These are phyloP conservation scores for Papiliotrema flavescens DNA, from an alignment of 1,284 basidiomycete genomes.

Conservation along the genomic window DNA sequence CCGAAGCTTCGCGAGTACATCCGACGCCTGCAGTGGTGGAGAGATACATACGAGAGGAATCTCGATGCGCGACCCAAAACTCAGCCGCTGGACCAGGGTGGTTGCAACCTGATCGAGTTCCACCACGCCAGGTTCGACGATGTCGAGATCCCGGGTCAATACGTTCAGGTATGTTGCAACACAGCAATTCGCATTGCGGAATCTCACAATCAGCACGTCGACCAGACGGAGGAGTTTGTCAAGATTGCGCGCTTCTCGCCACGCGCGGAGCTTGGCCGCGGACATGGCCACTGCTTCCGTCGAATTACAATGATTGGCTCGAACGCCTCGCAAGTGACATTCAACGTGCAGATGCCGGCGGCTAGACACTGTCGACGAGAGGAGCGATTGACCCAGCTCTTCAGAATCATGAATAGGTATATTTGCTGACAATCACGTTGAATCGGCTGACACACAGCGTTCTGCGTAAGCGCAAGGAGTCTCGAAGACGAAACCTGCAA, in stretches of 20 bases:
- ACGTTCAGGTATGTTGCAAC: constrained; percentile 68
- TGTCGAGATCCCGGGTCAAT: constrained; percentile 97
- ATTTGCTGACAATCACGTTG: constrained; percentile 31
- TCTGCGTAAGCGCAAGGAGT: constrained; percentile 83
- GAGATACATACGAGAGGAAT: constrained; percentile 82
- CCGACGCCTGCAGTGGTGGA: constrained; percentile 83
- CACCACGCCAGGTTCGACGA: constrained; percentile 98
- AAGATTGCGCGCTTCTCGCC: constrained; percentile 88
- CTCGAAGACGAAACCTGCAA: constrained; percentile 80
- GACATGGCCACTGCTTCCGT: constrained; percentile 80
- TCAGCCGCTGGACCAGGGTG: constrained; percentile 84
- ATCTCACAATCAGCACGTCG: constrained; percentile 67
- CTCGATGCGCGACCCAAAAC: constrained; percentile 78
- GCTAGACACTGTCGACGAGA: constrained; percentile 86
- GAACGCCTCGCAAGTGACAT: constrained; percentile 83
- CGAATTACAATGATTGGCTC: constrained; percentile 89
- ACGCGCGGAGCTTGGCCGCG: constrained; percentile 82
- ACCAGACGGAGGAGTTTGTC: constrained; percentile 87
- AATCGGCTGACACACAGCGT: constrained; percentile 55
- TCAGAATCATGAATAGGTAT: constrained; percentile 88
- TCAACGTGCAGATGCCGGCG: constrained; percentile 87
- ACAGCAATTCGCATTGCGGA: neutral
- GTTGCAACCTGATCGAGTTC: constrained; percentile 95
- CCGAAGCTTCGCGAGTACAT: constrained; percentile 86
- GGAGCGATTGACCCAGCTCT: constrained; percentile 86